Evolutionary conservation across 73 alveolate species (phyloP).

Genomic region (Paramecium primaurelia): DNA sequence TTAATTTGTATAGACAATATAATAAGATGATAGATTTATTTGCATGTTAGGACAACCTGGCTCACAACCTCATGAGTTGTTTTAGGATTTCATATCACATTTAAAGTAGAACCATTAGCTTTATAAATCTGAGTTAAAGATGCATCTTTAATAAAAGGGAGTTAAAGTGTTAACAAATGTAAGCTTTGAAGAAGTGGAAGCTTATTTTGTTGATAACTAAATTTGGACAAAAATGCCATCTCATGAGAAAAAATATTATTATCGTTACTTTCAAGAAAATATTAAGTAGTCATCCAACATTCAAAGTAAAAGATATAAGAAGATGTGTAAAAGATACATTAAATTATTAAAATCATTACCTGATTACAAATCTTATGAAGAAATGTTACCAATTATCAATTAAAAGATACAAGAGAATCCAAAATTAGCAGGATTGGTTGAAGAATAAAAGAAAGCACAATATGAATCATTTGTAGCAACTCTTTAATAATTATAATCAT

Average conservation of each 20-base stretch:
- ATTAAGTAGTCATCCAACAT: not conserved
- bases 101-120: conserved; percentile 16
- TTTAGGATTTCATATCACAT: conserved; percentile 30
- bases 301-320: not conserved
- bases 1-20: conserved; percentile 19
- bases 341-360: conserved; percentile 29
- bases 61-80: conserved; percentile 25
- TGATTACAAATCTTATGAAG: conserved; percentile 27
- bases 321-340: conserved; percentile 11
- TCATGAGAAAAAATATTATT: conserved; percentile 38
- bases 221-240: conserved; percentile 35
- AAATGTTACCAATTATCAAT: not conserved
- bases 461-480: not conserved
- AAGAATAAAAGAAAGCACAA: not conserved
- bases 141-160: not conserved
- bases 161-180: conserved; percentile 6
- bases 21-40: conserved; percentile 41
- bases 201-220: not conserved
- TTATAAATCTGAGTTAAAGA: conserved; percentile 12
- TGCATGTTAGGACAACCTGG: conserved; percentile 39
- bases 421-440: conserved; percentile 1
- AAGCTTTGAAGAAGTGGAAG: conserved; percentile 39
- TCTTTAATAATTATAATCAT: not conserved
- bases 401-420: conserved; percentile 15
- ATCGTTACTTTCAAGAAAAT: conserved; percentile 21